These are phyloP conservation scores for Metschnikowia drakensbergensis DNA, from an alignment of 805 yeast species.

Conservation along the genomic window DNA sequence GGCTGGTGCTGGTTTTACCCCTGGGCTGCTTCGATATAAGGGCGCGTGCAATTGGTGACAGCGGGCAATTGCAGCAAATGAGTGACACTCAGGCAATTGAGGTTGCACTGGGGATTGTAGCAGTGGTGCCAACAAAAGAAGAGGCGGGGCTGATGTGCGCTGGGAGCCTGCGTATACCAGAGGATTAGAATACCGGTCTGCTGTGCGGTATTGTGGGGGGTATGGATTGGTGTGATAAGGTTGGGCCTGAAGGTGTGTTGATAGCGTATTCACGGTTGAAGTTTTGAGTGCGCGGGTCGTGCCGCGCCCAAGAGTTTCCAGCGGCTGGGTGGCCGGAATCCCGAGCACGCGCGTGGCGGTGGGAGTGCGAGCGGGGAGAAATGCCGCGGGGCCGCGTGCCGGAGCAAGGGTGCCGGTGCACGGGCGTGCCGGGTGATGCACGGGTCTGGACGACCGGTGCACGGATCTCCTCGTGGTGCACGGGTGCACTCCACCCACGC, in stretches of 20 bases:
- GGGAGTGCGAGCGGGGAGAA: too few relatives aligned
- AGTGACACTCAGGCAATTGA: neutral
- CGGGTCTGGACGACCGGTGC: neutral
- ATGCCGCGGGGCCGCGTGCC: too few relatives aligned
- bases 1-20: neutral
- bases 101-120: neutral
- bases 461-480: too few relatives aligned
- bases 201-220: neutral
- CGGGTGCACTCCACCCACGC: too few relatives aligned
- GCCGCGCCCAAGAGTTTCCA: neutral
- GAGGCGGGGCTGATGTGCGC: neutral
- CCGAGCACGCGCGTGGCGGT: too few relatives aligned
- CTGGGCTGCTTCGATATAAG: neutral
- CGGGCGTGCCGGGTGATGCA: neutral
- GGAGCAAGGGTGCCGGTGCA: too few relatives aligned
- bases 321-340: too few relatives aligned
- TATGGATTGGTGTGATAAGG: neutral
- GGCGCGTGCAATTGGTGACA: neutral
- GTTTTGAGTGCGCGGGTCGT: slow-evolving; percentile 4
- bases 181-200: neutral
- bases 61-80: neutral
- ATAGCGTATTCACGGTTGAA: neutral
- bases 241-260: neutral
- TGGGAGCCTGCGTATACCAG: neutral
- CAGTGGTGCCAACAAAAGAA: neutral